phyloP scores from a whole-genome alignment of 768 basidiomycete species.

The Lanmaoa pseudosensibilis region DNA sequence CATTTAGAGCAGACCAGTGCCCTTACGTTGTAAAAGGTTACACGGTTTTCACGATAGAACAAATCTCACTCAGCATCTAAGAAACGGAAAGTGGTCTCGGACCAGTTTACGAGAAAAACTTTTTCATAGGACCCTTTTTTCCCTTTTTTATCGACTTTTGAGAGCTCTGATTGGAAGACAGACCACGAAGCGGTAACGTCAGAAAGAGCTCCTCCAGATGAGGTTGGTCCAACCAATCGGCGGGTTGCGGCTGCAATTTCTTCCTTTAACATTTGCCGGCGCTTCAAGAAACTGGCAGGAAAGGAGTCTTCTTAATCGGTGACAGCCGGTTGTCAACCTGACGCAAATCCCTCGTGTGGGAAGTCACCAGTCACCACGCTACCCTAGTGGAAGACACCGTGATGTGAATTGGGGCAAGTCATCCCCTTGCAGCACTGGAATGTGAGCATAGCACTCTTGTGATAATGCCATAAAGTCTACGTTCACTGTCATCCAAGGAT shows the following conservation, averaged over 20 bases:
- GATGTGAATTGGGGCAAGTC: background rate
- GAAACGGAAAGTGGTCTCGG: too few species aligned
- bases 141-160: too few species aligned
- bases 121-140: too few species aligned
- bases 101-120: too few species aligned
- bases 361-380: too few species aligned
- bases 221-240: background rate
- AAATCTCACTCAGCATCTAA: constrained; percentile 6
- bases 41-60: background rate
- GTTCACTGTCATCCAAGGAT: background rate
- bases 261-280: constrained; percentile 4
- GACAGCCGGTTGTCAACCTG: constrained; percentile 6
- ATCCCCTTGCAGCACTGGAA: background rate
- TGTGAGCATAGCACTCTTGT: background rate
- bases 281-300: background rate
- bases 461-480: background rate
- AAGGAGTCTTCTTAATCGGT: background rate
- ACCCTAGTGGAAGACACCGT: background rate
- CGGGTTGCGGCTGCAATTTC: background rate
- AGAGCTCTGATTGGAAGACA: too few species aligned
- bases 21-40: constrained; percentile 1
- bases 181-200: too few species aligned
- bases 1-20: background rate
- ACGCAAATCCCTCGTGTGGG: background rate
- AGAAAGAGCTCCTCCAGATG: too few species aligned